Conservation (phyloP, 371 early-diverging fungal genomes). For the Lichtheimia hyalospora region DNA sequence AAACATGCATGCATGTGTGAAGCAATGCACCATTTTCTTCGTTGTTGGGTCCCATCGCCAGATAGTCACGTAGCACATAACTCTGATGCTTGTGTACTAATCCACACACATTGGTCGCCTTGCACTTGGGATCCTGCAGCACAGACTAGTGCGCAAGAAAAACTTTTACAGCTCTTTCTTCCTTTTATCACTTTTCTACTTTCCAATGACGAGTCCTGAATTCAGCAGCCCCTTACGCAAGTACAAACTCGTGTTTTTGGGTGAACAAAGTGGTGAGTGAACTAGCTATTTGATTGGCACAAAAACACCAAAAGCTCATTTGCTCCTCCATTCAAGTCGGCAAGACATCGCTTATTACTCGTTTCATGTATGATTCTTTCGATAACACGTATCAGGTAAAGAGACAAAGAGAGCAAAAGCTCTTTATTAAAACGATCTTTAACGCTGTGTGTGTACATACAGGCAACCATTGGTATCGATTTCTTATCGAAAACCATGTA, state of each 20-base stretch:
- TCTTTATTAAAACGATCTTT: not conserved
- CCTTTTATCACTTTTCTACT: not conserved
- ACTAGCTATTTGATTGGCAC: too few relatives aligned
- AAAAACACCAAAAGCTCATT: not conserved
- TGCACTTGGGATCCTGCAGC: too few relatives aligned
- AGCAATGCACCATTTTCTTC: too few relatives aligned
- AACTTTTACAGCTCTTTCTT: slow-evolving; percentile 7
- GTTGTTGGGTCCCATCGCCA: too few relatives aligned
- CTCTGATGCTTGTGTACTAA: too few relatives aligned
- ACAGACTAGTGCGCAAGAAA: too few relatives aligned
- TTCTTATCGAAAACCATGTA: slow-evolving; percentile 99
- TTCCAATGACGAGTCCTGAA: slow-evolving; percentile 22
- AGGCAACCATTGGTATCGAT: slow-evolving; percentile 99
- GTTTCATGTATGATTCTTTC: slow-evolving; percentile 99
- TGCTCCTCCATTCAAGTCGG: slow-evolving; percentile 72
- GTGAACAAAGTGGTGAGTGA: slow-evolving; percentile 90
- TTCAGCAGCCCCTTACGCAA: slow-evolving; percentile 74
- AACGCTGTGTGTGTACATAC: not conserved
- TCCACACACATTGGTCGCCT: too few relatives aligned
- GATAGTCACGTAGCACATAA: slow-evolving; percentile 1
- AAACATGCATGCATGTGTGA: too few relatives aligned
- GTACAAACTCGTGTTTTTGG: slow-evolving; percentile 93
- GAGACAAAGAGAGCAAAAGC: not conserved
- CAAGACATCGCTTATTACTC: slow-evolving; percentile 98
- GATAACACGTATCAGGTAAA: slow-evolving; percentile 93